Percentiles rank a stretch among this genome's conserved stretches.
Conservation (phyloP, 805 yeast genomes). For the Hanseniaspora taiwanica region DNA sequence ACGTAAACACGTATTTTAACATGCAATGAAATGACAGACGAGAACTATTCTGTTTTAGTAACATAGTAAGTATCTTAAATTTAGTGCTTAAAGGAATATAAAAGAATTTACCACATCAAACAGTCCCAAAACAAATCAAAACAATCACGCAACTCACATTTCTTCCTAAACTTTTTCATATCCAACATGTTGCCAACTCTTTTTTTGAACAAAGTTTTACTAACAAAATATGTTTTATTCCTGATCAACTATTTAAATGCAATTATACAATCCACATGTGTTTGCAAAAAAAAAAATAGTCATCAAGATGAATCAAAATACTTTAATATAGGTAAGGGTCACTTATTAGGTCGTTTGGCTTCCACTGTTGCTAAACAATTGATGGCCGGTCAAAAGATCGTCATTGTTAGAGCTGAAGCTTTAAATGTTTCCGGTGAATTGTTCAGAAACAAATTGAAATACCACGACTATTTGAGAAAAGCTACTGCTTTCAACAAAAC, state of each 20-base stretch:
- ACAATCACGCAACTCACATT: too few species aligned
- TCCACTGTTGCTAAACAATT: constrained; percentile 97
- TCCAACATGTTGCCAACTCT: too few species aligned
- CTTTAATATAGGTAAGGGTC: constrained; percentile 68
- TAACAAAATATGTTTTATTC: constrained; percentile 4
- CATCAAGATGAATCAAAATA: background rate
- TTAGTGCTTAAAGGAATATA: too few species aligned
- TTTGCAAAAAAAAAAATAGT: background rate
- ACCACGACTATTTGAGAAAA: constrained; percentile 99
- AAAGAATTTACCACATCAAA: too few species aligned
- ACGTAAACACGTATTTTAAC: too few species aligned
- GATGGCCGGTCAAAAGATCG: constrained; percentile 95
- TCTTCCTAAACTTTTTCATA: background rate
- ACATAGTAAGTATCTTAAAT: too few species aligned
- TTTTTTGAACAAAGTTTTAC: too few species aligned
- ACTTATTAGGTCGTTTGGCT: constrained; percentile 98
- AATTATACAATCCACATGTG: too few species aligned
- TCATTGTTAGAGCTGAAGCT: constrained; percentile 94
- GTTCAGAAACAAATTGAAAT: constrained; percentile 99
- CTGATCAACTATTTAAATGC: background rate
- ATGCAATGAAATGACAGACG: too few species aligned
- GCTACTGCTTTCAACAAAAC: constrained; percentile 97
- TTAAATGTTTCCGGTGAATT: constrained; percentile 99
- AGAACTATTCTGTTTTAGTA: too few species aligned
- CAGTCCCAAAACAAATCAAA: too few species aligned